These are phyloP conservation scores for Cicer arietinum DNA, from an alignment of 306 rosid genomes.

Conservation along the genomic window DNA sequence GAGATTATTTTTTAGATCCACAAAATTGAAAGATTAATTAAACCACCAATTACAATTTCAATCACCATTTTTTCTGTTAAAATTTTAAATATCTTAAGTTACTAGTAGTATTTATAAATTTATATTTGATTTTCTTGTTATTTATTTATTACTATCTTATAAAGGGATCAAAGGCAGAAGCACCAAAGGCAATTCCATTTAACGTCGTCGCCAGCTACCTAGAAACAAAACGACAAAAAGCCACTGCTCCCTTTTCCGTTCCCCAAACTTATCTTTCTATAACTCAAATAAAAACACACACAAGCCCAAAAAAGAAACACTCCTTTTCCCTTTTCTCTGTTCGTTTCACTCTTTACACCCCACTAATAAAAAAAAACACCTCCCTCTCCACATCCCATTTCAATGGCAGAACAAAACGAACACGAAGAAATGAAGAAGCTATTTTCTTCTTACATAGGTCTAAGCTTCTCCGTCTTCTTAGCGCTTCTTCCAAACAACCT, in stretches of 20 bases:
- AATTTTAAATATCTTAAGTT: too few species aligned
- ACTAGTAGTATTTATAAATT: too few species aligned
- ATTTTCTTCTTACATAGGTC: constrained; percentile 57
- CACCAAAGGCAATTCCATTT: not conserved
- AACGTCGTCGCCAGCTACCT: not conserved
- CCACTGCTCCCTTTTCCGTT: constrained; percentile 13
- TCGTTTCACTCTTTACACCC: not conserved
- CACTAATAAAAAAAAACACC: not conserved
- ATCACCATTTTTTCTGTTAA: too few species aligned
- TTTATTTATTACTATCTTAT: too few species aligned
- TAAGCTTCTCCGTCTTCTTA: constrained; percentile 62
- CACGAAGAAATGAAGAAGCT: constrained; percentile 44
- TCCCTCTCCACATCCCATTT: not conserved
- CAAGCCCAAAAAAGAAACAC: not conserved
- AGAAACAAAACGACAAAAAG: constrained; percentile 37
- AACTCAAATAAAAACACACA: not conserved
- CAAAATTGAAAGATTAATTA: too few species aligned
- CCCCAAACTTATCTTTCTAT: not conserved
- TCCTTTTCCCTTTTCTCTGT: not conserved
- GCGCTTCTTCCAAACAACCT: constrained; percentile 61
- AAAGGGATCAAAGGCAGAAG: too few species aligned
- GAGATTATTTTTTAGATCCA: too few species aligned
- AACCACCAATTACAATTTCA: too few species aligned
- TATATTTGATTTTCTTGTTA: too few species aligned
- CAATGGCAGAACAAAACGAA: constrained; percentile 43